A percentile compares a stretch with the other conserved stretches of the same genome.
phyloP scores from a whole-genome alignment of 2,329 filamentous ascomycete species.

The Raffaelea ambrosiae region DNA sequence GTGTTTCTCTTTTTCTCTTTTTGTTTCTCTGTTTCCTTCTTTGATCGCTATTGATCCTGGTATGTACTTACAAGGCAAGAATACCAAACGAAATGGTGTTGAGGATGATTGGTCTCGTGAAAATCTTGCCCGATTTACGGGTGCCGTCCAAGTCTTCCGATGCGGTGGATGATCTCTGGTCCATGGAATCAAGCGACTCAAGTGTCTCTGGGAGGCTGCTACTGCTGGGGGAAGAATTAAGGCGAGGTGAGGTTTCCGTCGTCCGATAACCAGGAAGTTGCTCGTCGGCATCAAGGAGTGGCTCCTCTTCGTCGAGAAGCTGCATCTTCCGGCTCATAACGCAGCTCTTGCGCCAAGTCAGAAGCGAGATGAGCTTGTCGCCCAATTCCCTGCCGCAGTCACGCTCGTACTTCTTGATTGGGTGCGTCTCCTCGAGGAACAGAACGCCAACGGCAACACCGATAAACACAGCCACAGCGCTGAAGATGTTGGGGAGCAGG shows the following conservation, averaged over 20 bases:
- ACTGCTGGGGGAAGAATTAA: conserved; percentile 10
- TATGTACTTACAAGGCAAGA: conserved; percentile 90
- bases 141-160: conserved; percentile 10
- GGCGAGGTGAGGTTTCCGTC: conserved; percentile 30
- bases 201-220: conserved; percentile 24
- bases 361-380: conserved; percentile 51
- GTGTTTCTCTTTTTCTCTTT: background rate
- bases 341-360: conserved; percentile 22
- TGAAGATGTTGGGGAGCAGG: conserved; percentile 85
- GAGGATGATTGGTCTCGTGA: conserved; percentile 76
- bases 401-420: conserved; percentile 64
- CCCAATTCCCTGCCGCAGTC: conserved; percentile 74
- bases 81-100: conserved; percentile 89
- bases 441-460: conserved; percentile 72
- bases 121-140: conserved; percentile 39
- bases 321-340: conserved; percentile 18
- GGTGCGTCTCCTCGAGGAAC: conserved; percentile 91
- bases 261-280: conserved; percentile 62
- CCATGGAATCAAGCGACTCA: conserved; percentile 14
- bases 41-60: too few relatives aligned
- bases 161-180: conserved; percentile 19
- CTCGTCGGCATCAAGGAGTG: conserved; percentile 54
- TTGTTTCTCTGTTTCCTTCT: too few relatives aligned
- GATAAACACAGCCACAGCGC: conserved; percentile 65
- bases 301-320: conserved; percentile 42